These are phyloP conservation scores for Trichoderma afroharzianum DNA, from an alignment of 2,329 filamentous ascomycete species.

Conservation along the genomic window DNA sequence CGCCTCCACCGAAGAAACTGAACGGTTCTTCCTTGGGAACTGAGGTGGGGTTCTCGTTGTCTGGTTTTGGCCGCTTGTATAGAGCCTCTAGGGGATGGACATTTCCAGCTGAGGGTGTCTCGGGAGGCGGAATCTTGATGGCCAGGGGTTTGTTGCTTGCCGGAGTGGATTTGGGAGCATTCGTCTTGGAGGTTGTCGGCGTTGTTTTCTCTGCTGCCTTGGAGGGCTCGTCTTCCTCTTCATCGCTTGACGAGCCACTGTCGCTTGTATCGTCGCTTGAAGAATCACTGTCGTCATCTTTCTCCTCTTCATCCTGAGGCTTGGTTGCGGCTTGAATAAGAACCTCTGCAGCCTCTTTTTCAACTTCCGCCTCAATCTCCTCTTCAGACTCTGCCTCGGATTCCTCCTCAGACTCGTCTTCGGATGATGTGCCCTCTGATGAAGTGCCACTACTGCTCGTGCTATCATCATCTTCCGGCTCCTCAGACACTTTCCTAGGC, in stretches of 20 bases:
- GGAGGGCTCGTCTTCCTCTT: constrained; percentile 8
- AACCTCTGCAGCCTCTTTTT: constrained; percentile 25
- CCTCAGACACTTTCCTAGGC: constrained; percentile 20
- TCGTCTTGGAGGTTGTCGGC: constrained; percentile 28
- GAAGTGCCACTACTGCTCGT: constrained; percentile 40
- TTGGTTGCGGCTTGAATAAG: not conserved
- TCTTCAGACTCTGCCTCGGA: constrained; percentile 10
- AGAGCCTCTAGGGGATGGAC: constrained; percentile 88
- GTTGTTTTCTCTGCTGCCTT: constrained; percentile 21
- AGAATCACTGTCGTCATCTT: not conserved
- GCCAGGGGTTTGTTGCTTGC: constrained; percentile 48
- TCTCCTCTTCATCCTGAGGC: not conserved
- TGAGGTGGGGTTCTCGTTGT: constrained; percentile 31
- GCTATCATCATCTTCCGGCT: constrained; percentile 33
- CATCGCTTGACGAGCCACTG: constrained; percentile 18
- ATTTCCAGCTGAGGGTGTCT: constrained; percentile 44
- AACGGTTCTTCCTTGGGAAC: constrained; percentile 56
- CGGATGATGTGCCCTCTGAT: constrained; percentile 30
- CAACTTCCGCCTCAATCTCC: constrained; percentile 10
- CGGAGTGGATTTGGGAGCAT: constrained; percentile 43
- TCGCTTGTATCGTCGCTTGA: constrained; percentile 13
- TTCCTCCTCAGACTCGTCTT: constrained; percentile 28
- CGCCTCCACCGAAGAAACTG: constrained; percentile 68
- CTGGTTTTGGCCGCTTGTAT: constrained; percentile 68
- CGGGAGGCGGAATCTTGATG: constrained; percentile 51